These are phyloP conservation scores for Choiromyces venosus DNA, from an alignment of 495 filamentous ascomycete species.

Conservation along the genomic window DNA sequence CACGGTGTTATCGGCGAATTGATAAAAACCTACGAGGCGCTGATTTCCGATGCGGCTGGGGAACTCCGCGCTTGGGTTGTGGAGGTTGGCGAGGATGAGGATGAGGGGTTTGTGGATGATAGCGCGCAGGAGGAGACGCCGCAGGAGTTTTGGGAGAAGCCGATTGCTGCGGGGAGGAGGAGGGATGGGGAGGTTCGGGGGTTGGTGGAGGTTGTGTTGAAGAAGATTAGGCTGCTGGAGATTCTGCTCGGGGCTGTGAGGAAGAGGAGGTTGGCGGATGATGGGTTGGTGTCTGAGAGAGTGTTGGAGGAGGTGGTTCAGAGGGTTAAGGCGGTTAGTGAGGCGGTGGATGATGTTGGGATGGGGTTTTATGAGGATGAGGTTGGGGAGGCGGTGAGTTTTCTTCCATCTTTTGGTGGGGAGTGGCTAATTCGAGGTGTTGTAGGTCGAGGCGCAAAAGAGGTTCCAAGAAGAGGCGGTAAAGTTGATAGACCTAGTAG, in stretches of 20 bases:
- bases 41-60: conserved; percentile 58
- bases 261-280: conserved; percentile 28
- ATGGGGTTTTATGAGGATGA: conserved; percentile 41
- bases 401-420: background rate
- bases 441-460: conserved; percentile 22
- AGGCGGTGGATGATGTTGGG: conserved; percentile 36
- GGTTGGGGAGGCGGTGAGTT: conserved; percentile 29
- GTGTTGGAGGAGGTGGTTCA: conserved; percentile 30
- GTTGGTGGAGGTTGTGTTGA: conserved; percentile 24
- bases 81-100: background rate
- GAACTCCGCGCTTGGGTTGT: conserved; percentile 56
- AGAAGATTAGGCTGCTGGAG: conserved; percentile 31
- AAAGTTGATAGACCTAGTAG: conserved; percentile 21
- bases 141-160: conserved; percentile 35
- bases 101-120: conserved; percentile 8
- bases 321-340: conserved; percentile 24
- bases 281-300: conserved; percentile 17
- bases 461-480: conserved; percentile 26
- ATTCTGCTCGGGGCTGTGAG: conserved; percentile 31
- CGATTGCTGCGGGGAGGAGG: conserved; percentile 4
- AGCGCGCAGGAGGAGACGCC: background rate
- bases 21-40: conserved; percentile 51
- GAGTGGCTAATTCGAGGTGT: background rate
- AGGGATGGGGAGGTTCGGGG: conserved; percentile 18
- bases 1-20: conserved; percentile 47